A percentile compares a stretch with the other conserved stretches of the same genome.
Evolutionary conservation across 768 basidiomycete genomes (phyloP).

Genomic region (Rubroboletus pulcherrimus): DNA sequence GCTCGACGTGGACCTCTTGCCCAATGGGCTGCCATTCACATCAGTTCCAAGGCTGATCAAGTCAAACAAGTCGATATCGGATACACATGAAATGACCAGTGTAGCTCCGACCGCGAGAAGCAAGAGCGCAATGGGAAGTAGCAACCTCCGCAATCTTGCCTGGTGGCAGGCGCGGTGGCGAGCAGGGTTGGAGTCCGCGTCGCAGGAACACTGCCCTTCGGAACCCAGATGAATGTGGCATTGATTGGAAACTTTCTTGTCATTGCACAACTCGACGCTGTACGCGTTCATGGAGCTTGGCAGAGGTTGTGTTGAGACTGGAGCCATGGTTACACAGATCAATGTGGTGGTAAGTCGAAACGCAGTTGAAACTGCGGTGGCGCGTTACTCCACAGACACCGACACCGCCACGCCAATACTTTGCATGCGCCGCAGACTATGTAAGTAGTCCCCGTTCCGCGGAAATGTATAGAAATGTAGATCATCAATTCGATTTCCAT

Average conservation of each 20-base stretch:
- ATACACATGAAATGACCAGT: constrained; percentile 32
- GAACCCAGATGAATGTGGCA: constrained; percentile 24
- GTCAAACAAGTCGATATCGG: constrained; percentile 22
- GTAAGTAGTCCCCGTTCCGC: neutral
- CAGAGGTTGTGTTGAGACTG: constrained; percentile 27
- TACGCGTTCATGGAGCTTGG: constrained; percentile 22
- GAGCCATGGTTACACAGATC: constrained; percentile 21
- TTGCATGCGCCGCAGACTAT: neutral
- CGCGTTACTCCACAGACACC: neutral
- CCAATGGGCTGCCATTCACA: constrained; percentile 27
- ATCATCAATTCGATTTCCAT: too few relatives aligned
- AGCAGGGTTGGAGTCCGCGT: constrained; percentile 13
- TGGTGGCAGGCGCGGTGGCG: constrained; percentile 33
- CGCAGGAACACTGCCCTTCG: constrained; percentile 20
- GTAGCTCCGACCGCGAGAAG: constrained; percentile 32
- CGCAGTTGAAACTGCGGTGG: neutral
- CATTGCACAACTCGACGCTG: neutral
- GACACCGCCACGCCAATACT: neutral
- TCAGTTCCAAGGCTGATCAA: constrained; percentile 25
- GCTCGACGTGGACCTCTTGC: constrained; percentile 28
- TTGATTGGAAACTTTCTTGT: constrained; percentile 20
- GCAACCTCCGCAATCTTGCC: constrained; percentile 29
- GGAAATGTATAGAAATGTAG: too few relatives aligned
- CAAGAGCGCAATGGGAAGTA: constrained; percentile 33
- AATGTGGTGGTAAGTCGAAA: constrained; percentile 2